Percentiles rank a stretch among this genome's conserved stretches.
Evolutionary conservation across 441 rosid genomes (phyloP).

Genomic region (Breynia disticha): DNA sequence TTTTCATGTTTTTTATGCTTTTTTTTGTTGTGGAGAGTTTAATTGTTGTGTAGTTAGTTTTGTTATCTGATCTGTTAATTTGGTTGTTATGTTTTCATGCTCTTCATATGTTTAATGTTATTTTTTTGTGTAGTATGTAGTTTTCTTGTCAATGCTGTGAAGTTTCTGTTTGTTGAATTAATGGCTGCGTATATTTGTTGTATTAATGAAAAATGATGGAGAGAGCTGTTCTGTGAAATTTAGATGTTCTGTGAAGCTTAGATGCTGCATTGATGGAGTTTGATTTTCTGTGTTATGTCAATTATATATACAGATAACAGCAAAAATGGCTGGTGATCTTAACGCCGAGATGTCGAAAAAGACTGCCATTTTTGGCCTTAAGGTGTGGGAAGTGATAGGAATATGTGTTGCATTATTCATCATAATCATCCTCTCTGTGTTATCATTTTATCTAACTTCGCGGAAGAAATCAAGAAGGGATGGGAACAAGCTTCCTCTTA

Average conservation of each 20-base stretch:
- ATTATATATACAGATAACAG: slow-evolving; percentile 18
- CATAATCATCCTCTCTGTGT: slow-evolving; percentile 46
- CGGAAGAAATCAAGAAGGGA: slow-evolving; percentile 57
- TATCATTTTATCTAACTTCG: slow-evolving; percentile 51
- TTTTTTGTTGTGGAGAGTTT: slow-evolving; percentile 1
- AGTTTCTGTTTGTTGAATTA: neutral
- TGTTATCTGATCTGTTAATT: slow-evolving; percentile 21
- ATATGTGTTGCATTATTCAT: slow-evolving; percentile 57
- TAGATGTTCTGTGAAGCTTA: slow-evolving; percentile 3
- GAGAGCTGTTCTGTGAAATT: neutral
- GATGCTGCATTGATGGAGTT: slow-evolving; percentile 12
- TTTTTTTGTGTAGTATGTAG: slow-evolving; percentile 3
- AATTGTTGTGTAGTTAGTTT: slow-evolving; percentile 1
- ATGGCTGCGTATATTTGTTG: neutral
- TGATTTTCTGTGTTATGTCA: slow-evolving; percentile 8
- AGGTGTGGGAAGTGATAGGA: slow-evolving; percentile 71
- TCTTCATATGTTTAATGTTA: neutral
- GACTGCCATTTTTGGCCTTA: slow-evolving; percentile 50
- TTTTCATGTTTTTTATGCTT: neutral
- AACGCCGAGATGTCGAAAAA: slow-evolving; percentile 61
- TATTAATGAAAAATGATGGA: slow-evolving; percentile 2
- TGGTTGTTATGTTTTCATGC: slow-evolving; percentile 5
- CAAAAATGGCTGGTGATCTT: slow-evolving; percentile 50
- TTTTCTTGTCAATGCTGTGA: neutral
- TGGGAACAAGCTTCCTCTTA: slow-evolving; percentile 43